These are phyloP conservation scores for Erodium texanum DNA, from an alignment of 441 rosid genomes.

Conservation along the genomic window DNA sequence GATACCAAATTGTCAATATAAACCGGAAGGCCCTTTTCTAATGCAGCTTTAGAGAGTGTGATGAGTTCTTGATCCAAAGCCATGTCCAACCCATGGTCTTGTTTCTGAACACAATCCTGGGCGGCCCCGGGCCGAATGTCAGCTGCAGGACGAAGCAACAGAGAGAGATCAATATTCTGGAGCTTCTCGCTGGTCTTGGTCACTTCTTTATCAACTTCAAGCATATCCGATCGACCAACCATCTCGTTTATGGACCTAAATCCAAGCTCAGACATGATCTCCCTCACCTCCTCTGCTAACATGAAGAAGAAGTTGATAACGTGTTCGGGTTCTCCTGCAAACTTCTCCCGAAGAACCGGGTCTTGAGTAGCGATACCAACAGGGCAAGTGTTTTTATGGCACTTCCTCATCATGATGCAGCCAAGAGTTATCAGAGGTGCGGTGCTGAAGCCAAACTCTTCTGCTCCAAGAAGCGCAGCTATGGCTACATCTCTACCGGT, in stretches of 20 bases:
- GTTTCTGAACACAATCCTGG: constrained; percentile 87
- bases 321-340: constrained; percentile 99
- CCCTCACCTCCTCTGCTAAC: constrained; percentile 98
- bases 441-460: constrained; percentile 99
- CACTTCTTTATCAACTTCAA: constrained; percentile 92
- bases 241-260: constrained; percentile 74
- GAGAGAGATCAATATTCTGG: constrained; percentile 82
- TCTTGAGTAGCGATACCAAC: constrained; percentile 99
- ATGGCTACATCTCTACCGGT: constrained; percentile 98
- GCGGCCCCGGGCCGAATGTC: constrained; percentile 95
- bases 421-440: constrained; percentile 99
- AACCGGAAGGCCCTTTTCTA: constrained; percentile 77
- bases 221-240: constrained; percentile 99
- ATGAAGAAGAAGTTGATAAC: constrained; percentile 97
- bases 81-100: constrained; percentile 96
- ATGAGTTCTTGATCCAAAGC: constrained; percentile 83
- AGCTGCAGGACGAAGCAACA: constrained; percentile 85
- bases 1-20: constrained; percentile 71
- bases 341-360: constrained; percentile 95
- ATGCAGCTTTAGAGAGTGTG: constrained; percentile 59
- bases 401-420: constrained; percentile 99
- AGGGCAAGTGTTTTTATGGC: constrained; percentile 99
- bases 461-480: constrained; percentile 99
- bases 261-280: constrained; percentile 94
- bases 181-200: constrained; percentile 69